Evolutionary conservation across 768 basidiomycete genomes (phyloP).

Genomic region (Amanita jacksonii): DNA sequence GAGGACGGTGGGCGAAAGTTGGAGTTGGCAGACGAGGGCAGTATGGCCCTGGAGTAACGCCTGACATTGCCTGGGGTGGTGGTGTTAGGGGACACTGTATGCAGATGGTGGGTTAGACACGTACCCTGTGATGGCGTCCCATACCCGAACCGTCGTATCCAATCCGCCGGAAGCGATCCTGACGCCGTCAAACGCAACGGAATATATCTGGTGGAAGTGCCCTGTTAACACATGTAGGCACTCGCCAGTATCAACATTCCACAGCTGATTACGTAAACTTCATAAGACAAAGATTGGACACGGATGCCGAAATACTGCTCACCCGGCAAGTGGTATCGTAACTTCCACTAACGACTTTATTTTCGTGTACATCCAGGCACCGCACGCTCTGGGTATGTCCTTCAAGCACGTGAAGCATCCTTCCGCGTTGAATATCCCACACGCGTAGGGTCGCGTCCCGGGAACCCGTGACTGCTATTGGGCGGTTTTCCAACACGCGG

Average conservation of each 20-base stretch:
- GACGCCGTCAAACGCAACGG: constrained; percentile 82
- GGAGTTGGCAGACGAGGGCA: constrained; percentile 85
- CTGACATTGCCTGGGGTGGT: constrained; percentile 49
- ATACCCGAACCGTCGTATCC: constrained; percentile 89
- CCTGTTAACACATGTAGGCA: constrained; percentile 77
- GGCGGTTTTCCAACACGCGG: constrained; percentile 77
- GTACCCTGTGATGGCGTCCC: constrained; percentile 82
- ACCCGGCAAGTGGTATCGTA: constrained; percentile 88
- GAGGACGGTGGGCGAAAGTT: constrained; percentile 58
- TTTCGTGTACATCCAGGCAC: constrained; percentile 82
- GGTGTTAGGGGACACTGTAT: constrained; percentile 3
- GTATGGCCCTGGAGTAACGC: constrained; percentile 89
- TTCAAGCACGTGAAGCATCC: constrained; percentile 48
- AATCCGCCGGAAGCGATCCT: constrained; percentile 80
- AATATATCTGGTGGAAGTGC: constrained; percentile 85
- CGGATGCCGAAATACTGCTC: constrained; percentile 17
- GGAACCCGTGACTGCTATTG: constrained; percentile 85
- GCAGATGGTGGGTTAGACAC: constrained; percentile 15
- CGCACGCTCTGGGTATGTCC: constrained; percentile 82
- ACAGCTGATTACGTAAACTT: constrained; percentile 41
- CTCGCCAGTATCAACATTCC: constrained; percentile 85
- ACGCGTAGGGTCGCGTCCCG: constrained; percentile 80
- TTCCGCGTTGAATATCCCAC: constrained; percentile 87
- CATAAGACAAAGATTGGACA: constrained; percentile 7
- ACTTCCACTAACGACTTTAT: constrained; percentile 80